phyloP scores from a whole-genome alignment of 495 filamentous ascomycete species.

The Talaromyces borbonicus region DNA sequence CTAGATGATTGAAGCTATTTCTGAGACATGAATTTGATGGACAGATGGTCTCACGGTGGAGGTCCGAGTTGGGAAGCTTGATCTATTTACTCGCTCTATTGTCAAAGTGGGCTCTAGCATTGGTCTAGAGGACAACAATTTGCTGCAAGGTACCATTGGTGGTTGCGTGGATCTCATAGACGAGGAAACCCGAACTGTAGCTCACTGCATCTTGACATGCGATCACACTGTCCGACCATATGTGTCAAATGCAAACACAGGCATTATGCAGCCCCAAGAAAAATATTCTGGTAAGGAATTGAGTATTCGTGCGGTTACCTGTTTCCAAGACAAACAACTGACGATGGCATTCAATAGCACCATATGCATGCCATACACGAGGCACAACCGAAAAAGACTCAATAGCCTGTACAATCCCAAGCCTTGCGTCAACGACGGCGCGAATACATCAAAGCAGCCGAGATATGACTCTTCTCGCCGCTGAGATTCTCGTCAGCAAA shows the following conservation, averaged over 20 bases:
- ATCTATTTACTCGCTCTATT: not conserved
- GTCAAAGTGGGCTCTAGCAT: not conserved
- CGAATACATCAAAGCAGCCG: not conserved
- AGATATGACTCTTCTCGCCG: not conserved
- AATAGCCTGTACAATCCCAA: not conserved
- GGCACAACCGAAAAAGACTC: not conserved
- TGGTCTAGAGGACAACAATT: not conserved
- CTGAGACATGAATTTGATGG: no score
- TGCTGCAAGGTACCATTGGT: not conserved
- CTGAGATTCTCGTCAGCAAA: not conserved
- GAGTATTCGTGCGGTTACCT: not conserved
- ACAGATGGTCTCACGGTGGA: constrained; percentile 5
- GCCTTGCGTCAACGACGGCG: not conserved
- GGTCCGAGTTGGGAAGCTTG: not conserved
- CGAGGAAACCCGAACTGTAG: not conserved
- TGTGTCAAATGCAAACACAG: not conserved
- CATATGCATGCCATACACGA: not conserved
- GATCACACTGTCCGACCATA: not conserved
- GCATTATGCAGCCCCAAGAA: not conserved
- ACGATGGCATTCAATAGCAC: not conserved
- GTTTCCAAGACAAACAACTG: not conserved
- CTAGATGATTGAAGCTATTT: not conserved
- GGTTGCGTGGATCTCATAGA: not conserved
- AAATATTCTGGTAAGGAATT: not conserved
- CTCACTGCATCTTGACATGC: not conserved